phyloP scores from a whole-genome alignment of 2,329 filamentous ascomycete genomes.

The Bipolaris zeicola region DNA sequence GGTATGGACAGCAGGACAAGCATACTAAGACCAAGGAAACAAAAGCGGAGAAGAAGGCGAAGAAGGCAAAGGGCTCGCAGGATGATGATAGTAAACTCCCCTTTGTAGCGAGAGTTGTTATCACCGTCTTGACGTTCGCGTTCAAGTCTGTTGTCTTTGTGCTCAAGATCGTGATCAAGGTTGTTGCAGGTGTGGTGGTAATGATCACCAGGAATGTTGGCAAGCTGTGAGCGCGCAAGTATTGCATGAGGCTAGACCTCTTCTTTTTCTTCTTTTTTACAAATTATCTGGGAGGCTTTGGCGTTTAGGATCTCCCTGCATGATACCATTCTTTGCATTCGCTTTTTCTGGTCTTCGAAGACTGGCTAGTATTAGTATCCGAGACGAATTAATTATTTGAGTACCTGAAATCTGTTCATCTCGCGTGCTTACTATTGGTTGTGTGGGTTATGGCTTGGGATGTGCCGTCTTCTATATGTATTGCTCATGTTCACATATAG shows the following conservation, averaged over 20 bases:
- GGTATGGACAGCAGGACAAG: slow-evolving; percentile 45
- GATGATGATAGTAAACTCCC: slow-evolving; percentile 47
- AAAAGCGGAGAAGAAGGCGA: slow-evolving; percentile 34
- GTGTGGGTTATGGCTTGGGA: no score
- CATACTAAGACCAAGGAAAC: slow-evolving; percentile 13
- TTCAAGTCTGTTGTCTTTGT: slow-evolving; percentile 53
- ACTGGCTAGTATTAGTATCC: not conserved
- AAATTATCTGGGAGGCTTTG: not conserved
- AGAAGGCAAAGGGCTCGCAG: slow-evolving; percentile 25
- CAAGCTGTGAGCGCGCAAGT: slow-evolving; percentile 33
- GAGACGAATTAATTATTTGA: no score
- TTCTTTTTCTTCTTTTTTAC: not conserved
- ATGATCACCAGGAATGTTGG: slow-evolving; percentile 46
- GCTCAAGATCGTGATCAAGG: slow-evolving; percentile 50
- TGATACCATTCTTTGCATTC: slow-evolving; percentile 18
- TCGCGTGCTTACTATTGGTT: no score
- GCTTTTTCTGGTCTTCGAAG: not conserved
- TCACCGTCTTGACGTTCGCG: slow-evolving; percentile 49
- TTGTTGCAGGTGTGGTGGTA: slow-evolving; percentile 48
- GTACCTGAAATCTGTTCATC: no score
- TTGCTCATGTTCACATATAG: no score
- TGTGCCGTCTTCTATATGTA: no score
- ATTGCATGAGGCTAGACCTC: not conserved
- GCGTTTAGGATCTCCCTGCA: not conserved
- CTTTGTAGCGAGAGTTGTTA: slow-evolving; percentile 46